Percentiles rank a stretch among this genome's conserved stretches.
Conservation (phyloP, 345 rosid genomes). For the Moricandia moricandioides region DNA sequence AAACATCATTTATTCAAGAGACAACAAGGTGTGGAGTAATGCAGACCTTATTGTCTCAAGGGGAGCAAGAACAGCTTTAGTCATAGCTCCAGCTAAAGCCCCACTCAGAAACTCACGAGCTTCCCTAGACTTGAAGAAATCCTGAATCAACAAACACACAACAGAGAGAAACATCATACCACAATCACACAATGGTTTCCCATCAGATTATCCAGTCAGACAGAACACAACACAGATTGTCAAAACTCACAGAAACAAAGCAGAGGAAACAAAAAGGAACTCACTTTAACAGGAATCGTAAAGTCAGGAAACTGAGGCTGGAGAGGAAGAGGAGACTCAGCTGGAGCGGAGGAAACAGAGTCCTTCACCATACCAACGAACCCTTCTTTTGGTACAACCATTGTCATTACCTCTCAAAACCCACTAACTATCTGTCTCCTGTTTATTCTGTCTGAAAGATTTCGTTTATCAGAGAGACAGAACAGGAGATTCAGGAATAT, state of each 20-base stretch:
- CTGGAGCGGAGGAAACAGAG: conserved; percentile 39
- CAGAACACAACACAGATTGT: conserved; percentile 9
- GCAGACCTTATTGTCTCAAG: conserved; percentile 88
- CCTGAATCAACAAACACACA: conserved; percentile 44
- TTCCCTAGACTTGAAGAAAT: conserved; percentile 66
- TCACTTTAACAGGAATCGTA: conserved; percentile 47
- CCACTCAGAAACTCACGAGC: conserved; percentile 93
- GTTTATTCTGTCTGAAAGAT: conserved; percentile 22
- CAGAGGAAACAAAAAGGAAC: neutral
- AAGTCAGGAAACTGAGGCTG: conserved; percentile 69
- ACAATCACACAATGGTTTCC: neutral
- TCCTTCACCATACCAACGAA: conserved; percentile 49
- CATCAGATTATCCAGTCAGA: neutral
- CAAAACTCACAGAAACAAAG: neutral
- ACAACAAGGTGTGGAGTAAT: neutral
- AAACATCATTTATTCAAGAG: neutral
- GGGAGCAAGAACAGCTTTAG: conserved; percentile 98
- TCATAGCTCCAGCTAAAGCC: conserved; percentile 98
- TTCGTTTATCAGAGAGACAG: conserved; percentile 21
- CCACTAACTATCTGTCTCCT: conserved; percentile 24
- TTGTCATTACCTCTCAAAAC: conserved; percentile 49
- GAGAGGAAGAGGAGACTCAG: conserved; percentile 45
- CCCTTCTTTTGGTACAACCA: conserved; percentile 70
- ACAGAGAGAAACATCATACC: neutral
- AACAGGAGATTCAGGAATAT: conserved; percentile 35